phyloP scores from a whole-genome alignment of 306 rosid genomes.

The Trifolium pratense region DNA sequence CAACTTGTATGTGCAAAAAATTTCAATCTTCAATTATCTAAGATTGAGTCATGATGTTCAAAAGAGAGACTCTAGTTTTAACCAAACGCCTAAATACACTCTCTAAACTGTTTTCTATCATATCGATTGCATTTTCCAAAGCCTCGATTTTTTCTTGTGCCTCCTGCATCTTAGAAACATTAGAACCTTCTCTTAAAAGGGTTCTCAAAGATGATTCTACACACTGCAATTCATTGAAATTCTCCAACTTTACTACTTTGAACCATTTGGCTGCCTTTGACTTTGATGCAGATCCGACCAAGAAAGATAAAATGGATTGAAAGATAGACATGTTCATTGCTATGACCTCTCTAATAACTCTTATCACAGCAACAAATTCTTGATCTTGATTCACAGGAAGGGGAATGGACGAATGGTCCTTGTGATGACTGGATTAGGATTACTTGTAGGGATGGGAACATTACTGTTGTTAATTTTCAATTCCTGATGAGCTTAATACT shows the following conservation, averaged over 20 bases:
- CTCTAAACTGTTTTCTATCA: slow-evolving; percentile 61
- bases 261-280: slow-evolving; percentile 24
- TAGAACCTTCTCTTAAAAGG: slow-evolving; percentile 30
- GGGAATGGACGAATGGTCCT: slow-evolving; percentile 77
- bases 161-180: slow-evolving; percentile 40
- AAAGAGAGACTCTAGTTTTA: slow-evolving; percentile 61
- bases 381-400: slow-evolving; percentile 68
- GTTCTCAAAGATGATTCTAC: slow-evolving; percentile 43
- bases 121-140: slow-evolving; percentile 57
- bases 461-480: slow-evolving; percentile 72
- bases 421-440: slow-evolving; percentile 79
- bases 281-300: slow-evolving; percentile 43
- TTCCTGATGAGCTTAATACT: too few relatives aligned
- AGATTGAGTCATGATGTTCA: slow-evolving; percentile 68
- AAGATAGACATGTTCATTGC: too few relatives aligned
- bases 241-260: neutral
- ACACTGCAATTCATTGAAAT: neutral
- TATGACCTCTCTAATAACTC: too few relatives aligned
- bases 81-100: slow-evolving; percentile 61
- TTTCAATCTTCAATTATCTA: too few relatives aligned
- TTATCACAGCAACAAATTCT: slow-evolving; percentile 35
- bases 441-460: slow-evolving; percentile 58
- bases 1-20: too few relatives aligned
- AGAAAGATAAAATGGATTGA: slow-evolving; percentile 50
- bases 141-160: slow-evolving; percentile 49